Evolutionary conservation across 208 protist species (phyloP), one percentile per base, ranked within the genome.

Genomic region (Porcisia hertigi): DNA sequence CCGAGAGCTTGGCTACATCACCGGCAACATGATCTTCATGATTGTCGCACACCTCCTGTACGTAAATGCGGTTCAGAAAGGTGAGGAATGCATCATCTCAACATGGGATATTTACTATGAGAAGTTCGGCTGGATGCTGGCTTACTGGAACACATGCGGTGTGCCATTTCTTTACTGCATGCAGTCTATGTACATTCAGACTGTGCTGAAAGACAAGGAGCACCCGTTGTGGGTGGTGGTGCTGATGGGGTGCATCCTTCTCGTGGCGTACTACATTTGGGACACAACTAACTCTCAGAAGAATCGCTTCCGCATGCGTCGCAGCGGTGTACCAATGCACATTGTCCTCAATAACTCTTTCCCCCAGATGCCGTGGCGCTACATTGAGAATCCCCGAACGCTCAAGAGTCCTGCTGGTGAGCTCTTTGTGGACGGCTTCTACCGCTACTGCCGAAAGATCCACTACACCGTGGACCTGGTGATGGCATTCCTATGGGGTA

Each of bases 21-120:
- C 91, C 7, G 74, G 70, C 67, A 91, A 97, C 73, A 97, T 98
- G 94, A 81, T 70, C 16, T 97, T 99, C 78, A 93, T 99, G 86
- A 73, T 98, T 25, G 72, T 95, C n/a, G 98, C 97, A 12, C 98
- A 99, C 66, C 76, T 92, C 11, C 86, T 99, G 41, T 99, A 99
- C 88, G 85, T 92, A 1, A 98, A 98, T 80, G 97, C 97, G 7
- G 91, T 94, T 78, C 84, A 92, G 76, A 98, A 99, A 83, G 98
- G 98, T 57, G 97, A 99, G 84, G 92, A 98, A 79, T 98, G 88
- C 83, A 91, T 98, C 71, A 91, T 96, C 71, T 86, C 93, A 12
- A 98, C 96, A n/a, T 99, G 96, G 96, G 98, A 99, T 77, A 87
- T 98, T 49, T 98, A 92, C 87, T 96, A 98, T 84, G 98, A 99